Evolutionary conservation across 371 early-diverging fungal genomes (phyloP), one percentile per base, ranked within the genome.

Genomic region (Fennellomyces sp.): DNA sequence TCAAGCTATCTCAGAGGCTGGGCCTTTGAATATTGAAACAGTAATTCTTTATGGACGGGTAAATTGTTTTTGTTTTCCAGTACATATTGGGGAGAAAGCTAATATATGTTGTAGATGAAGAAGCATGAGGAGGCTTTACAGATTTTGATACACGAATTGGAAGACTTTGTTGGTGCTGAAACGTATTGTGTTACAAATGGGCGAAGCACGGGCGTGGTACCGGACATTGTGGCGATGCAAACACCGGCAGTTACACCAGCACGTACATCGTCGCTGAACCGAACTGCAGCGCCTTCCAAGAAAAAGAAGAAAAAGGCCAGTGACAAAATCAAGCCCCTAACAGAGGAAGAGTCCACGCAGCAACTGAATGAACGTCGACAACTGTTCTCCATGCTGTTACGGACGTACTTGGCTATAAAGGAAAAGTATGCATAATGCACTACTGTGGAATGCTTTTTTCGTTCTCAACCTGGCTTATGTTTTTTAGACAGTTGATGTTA

Each of bases 81-180:
- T 36, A 25, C 51, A 25, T 19, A 50, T 2, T 50, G 28, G n/a
- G n/a, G n/a, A n/a, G n/a, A n/a, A n/a, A n/a, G n/a, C 39, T 10
- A 39, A 54, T 5, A 41, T 58, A 5, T 5, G 33, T 17, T 31
- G 27, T 60, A 88, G 87, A 64, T 79, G 63, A 66, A 64, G 19
- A 72, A 76, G 35, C 85, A 85, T 55, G 73, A 83, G 36, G 77
- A 81, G 8, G 82, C 82, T 23, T 64, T 89, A 33, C 58, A 65
- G 29, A 78, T 81, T 17, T 56, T 87, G 57, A 87, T 83, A 21
- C 73, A 80, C 29, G 73, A 77, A 8, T 31, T 89, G 35, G 64
- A 71, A 12, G 91, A 91, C 58, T 84, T 82, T 64, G 73, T 78
- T 12, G 88, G 87, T 28, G 89, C 85, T 10, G 90, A 91, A 56